Evolutionary conservation across 331 rosid genomes (phyloP).

Genomic region (Quercus phellos): DNA sequence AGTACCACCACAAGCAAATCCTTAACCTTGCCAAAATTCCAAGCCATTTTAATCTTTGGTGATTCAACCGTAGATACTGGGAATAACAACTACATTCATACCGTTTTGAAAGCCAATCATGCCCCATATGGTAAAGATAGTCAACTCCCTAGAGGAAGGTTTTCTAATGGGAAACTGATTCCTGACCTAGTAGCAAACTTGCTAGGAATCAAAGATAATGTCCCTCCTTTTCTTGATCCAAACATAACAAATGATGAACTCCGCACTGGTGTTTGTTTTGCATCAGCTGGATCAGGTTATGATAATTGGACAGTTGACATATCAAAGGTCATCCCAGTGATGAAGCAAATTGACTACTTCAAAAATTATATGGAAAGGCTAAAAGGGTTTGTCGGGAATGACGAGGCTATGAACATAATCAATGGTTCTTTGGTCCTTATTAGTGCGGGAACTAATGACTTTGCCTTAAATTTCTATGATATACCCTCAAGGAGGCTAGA

Average conservation of each 20-base stretch:
- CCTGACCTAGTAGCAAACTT: constrained; percentile 41
- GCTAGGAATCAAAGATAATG: constrained; percentile 24
- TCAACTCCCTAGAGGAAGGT: constrained; percentile 52
- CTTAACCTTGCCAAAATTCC: constrained; percentile 25
- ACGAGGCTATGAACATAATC: constrained; percentile 29
- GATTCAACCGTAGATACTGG: constrained; percentile 61
- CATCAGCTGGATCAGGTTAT: constrained; percentile 32
- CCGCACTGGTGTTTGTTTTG: constrained; percentile 34
- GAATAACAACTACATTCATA: constrained; percentile 46
- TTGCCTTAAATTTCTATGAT: constrained; percentile 44
- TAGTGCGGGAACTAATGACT: constrained; percentile 65
- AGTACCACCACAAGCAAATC: constrained; percentile 22
- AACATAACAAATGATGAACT: constrained; percentile 27
- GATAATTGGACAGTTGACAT: constrained; percentile 32
- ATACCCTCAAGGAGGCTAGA: constrained; percentile 39
- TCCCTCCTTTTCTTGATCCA: constrained; percentile 40
- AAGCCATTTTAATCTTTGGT: constrained; percentile 47
- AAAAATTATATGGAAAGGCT: constrained; percentile 37
- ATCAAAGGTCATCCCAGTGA: constrained; percentile 35
- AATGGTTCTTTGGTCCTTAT: constrained; percentile 34
- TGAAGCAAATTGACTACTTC: constrained; percentile 42
- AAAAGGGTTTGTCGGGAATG: constrained; percentile 32
- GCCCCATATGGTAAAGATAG: constrained; percentile 52
- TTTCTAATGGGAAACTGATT: constrained; percentile 47
- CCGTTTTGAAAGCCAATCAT: constrained; percentile 39